phyloP scores from a whole-genome alignment of 768 basidiomycete species.

The Tremella fuciformis region DNA sequence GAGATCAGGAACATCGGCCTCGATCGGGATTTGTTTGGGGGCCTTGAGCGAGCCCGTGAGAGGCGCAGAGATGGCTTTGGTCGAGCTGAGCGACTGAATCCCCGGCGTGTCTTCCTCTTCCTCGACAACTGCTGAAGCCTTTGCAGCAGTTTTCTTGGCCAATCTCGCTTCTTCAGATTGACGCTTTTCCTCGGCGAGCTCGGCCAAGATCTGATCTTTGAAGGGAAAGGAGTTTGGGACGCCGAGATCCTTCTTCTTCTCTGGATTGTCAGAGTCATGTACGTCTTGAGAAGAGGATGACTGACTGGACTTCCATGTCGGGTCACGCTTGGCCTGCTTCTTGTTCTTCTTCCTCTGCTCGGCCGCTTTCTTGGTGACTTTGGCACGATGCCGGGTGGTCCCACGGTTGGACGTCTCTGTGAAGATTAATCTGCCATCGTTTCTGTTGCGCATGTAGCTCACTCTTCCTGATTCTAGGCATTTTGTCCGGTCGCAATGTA shows the following conservation, averaged over 20 bases:
- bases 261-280: constrained; percentile 5
- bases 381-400: constrained; percentile 69
- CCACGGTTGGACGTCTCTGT: constrained; percentile 80
- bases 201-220: constrained; percentile 90
- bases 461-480: constrained; percentile 52
- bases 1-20: constrained; percentile 60
- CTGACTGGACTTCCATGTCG: constrained; percentile 81
- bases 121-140: constrained; percentile 57
- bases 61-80: constrained; percentile 23
- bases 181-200: constrained; percentile 77
- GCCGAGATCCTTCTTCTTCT: constrained; percentile 82
- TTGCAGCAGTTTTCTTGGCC: constrained; percentile 62
- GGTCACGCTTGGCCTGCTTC: constrained; percentile 72
- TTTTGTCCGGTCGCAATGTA: constrained; percentile 17
- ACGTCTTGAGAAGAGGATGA: constrained; percentile 34
- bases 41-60: constrained; percentile 14
- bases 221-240: constrained; percentile 90
- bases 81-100: constrained; percentile 37
- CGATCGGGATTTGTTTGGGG: constrained; percentile 42
- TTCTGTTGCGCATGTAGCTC: constrained; percentile 9
- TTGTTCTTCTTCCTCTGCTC: constrained; percentile 74
- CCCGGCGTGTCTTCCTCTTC: constrained; percentile 49
- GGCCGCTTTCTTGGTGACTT: constrained; percentile 68
- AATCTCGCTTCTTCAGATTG: constrained; percentile 72
- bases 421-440: neutral